These are phyloP conservation scores for Stentor roeselii DNA, from an alignment of 73 alveolate genomes.

Conservation along the genomic window DNA sequence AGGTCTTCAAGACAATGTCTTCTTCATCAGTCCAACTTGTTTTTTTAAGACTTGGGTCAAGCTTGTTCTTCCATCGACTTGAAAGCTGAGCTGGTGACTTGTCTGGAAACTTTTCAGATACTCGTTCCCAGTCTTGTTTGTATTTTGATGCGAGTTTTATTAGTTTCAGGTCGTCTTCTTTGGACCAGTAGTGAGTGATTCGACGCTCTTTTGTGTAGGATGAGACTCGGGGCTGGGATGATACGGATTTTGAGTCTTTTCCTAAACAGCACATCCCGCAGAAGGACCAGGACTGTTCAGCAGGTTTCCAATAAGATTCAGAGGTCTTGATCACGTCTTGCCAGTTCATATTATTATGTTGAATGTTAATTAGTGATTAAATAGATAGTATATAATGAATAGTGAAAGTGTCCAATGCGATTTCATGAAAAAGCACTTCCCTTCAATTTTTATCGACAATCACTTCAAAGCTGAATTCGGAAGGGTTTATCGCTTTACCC, in stretches of 20 bases:
- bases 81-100: not conserved
- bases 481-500: not conserved
- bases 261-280: too few relatives aligned
- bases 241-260: too few relatives aligned
- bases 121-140: conserved; percentile 24
- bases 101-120: not conserved
- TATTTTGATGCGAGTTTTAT: not conserved
- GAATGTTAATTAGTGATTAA: too few relatives aligned
- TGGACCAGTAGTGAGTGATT: not conserved
- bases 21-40: conserved; percentile 88
- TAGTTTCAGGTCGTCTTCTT: not conserved
- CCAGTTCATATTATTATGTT: too few relatives aligned
- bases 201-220: not conserved
- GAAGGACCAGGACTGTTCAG: too few relatives aligned
- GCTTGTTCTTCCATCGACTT: conserved; percentile 38
- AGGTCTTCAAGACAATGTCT: conserved; percentile 43
- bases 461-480: conserved; percentile 10
- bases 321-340: too few relatives aligned
- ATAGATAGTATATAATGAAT: too few relatives aligned
- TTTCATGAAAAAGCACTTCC: too few relatives aligned
- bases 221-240: conserved; percentile 14
- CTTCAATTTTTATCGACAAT: too few relatives aligned
- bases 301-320: too few relatives aligned
- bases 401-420: too few relatives aligned
- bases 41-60: conserved; percentile 89